phyloP scores from a whole-genome alignment of 345 rosid genomes.

The Gossypium longicalyx region DNA sequence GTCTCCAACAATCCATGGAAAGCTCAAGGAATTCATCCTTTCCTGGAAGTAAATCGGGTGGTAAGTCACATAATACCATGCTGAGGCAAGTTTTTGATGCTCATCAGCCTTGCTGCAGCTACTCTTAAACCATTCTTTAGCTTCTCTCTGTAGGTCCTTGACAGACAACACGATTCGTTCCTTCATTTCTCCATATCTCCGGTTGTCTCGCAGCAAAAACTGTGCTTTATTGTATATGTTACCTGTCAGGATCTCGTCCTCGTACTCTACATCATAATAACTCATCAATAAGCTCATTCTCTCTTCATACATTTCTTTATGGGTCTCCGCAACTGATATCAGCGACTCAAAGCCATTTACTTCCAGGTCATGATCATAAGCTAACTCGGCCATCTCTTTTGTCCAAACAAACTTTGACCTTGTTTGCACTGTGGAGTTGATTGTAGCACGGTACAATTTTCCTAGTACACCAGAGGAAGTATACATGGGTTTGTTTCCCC shows the following conservation, averaged over 20 bases:
- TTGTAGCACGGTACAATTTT: slow-evolving; percentile 67
- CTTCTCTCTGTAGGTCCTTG: slow-evolving; percentile 58
- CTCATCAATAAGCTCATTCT: slow-evolving; percentile 56
- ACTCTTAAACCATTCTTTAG: slow-evolving; percentile 63
- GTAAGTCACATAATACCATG: slow-evolving; percentile 83
- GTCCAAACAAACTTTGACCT: slow-evolving; percentile 37
- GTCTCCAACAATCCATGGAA: slow-evolving; percentile 78
- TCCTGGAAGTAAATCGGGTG: slow-evolving; percentile 39
- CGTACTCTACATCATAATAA: slow-evolving; percentile 53
- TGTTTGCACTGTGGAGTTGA: slow-evolving; percentile 24
- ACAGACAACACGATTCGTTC: slow-evolving; percentile 56
- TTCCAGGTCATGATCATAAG: slow-evolving; percentile 62
- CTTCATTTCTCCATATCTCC: slow-evolving; percentile 69
- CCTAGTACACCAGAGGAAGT: slow-evolving; percentile 59
- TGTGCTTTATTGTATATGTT: slow-evolving; percentile 49
- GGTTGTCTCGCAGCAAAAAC: slow-evolving; percentile 70
- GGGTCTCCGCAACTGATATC: slow-evolving; percentile 41
- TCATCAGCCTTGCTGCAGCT: slow-evolving; percentile 42
- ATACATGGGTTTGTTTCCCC: slow-evolving; percentile 56
- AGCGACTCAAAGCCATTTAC: slow-evolving; percentile 56
- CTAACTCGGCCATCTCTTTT: slow-evolving; percentile 31
- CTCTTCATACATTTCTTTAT: slow-evolving; percentile 58
- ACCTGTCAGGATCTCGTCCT: slow-evolving; percentile 91
- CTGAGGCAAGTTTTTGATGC: slow-evolving; percentile 57
- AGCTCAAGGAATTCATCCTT: slow-evolving; percentile 53